Percentiles rank a stretch among this genome's conserved stretches.
Evolutionary conservation across 2,329 filamentous ascomycete species (phyloP).

Genomic region (Verticillium alfalfae): DNA sequence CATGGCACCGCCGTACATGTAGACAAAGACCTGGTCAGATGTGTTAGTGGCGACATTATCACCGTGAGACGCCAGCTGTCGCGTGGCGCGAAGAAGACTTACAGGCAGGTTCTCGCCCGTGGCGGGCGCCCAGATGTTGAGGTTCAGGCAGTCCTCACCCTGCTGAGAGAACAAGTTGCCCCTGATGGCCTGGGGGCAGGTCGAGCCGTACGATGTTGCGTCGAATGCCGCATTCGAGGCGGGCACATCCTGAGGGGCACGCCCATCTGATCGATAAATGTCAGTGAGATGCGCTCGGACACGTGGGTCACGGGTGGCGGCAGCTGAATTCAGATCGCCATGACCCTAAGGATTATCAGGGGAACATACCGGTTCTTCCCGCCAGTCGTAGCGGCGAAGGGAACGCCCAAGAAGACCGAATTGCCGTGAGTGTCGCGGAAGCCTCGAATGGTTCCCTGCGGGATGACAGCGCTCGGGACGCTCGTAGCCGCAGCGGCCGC

Average conservation of each 20-base stretch:
- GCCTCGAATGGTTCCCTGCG: constrained; percentile 25
- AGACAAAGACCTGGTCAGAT: constrained; percentile 28
- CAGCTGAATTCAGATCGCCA: background rate
- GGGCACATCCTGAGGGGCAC: constrained; percentile 18
- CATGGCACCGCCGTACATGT: constrained; percentile 39
- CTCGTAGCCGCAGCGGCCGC: background rate
- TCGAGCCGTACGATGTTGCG: constrained; percentile 18
- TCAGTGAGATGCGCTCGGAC: background rate
- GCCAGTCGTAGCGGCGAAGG: constrained; percentile 30
- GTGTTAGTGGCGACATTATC: background rate
- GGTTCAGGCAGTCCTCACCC: constrained; percentile 34
- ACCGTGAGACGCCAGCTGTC: background rate
- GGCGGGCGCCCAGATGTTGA: constrained; percentile 29
- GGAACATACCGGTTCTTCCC: constrained; percentile 25
- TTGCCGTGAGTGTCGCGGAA: constrained; percentile 25
- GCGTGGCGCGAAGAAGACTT: constrained; percentile 3
- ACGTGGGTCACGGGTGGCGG: background rate
- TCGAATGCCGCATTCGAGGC: constrained; percentile 12
- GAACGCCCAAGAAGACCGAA: constrained; percentile 30
- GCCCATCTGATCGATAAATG: constrained; percentile 11
- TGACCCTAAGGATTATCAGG: background rate
- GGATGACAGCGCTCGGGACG: constrained; percentile 9
- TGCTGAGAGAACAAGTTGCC: constrained; percentile 14
- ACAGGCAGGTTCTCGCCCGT: constrained; percentile 19
- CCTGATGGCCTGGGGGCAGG: constrained; percentile 19